phyloP scores from a whole-genome alignment of 1,284 basidiomycete genomes.

The Leccinum olivaceoglutinosum region DNA sequence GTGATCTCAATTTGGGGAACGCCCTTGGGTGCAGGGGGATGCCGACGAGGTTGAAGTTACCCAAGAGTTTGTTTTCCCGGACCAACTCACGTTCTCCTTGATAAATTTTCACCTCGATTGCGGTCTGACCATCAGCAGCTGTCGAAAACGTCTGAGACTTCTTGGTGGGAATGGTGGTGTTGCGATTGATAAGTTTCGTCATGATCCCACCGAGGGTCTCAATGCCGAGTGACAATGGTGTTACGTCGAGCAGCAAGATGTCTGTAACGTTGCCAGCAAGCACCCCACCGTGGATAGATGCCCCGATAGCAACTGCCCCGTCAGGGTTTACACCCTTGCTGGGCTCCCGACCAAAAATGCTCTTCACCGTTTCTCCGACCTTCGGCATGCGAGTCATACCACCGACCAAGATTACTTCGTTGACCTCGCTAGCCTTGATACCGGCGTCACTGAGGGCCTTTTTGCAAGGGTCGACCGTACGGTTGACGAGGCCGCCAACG shows the following conservation, averaged over 20 bases:
- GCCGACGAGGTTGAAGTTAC: constrained; percentile 98
- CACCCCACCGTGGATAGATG: constrained; percentile 92
- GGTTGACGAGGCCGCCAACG: constrained; percentile 78
- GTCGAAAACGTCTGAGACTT: constrained; percentile 99
- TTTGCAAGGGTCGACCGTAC: constrained; percentile 95
- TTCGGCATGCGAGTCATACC: constrained; percentile 98
- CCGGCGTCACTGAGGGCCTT: constrained; percentile 92
- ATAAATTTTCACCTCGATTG: constrained; percentile 96
- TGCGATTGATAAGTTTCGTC: constrained; percentile 92
- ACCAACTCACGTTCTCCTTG: constrained; percentile 98
- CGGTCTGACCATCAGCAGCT: constrained; percentile 92
- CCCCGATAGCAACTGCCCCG: constrained; percentile 91
- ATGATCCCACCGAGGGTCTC: constrained; percentile 99
- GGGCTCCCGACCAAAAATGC: constrained; percentile 90
- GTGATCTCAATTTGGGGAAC: constrained; percentile 99
- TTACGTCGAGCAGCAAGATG: constrained; percentile 94
- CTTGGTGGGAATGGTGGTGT: constrained; percentile 99
- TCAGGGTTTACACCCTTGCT: constrained; percentile 98
- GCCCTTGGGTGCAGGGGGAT: constrained; percentile 98
- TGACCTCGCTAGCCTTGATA: constrained; percentile 87
- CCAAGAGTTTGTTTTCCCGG: constrained; percentile 97
- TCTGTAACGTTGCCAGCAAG: constrained; percentile 95
- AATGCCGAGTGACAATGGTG: constrained; percentile 91
- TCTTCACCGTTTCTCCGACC: constrained; percentile 87
- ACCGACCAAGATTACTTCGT: constrained; percentile 97